Evolutionary conservation across 495 filamentous ascomycete genomes (phyloP).

Genomic region (Pyrenula massariospora): DNA sequence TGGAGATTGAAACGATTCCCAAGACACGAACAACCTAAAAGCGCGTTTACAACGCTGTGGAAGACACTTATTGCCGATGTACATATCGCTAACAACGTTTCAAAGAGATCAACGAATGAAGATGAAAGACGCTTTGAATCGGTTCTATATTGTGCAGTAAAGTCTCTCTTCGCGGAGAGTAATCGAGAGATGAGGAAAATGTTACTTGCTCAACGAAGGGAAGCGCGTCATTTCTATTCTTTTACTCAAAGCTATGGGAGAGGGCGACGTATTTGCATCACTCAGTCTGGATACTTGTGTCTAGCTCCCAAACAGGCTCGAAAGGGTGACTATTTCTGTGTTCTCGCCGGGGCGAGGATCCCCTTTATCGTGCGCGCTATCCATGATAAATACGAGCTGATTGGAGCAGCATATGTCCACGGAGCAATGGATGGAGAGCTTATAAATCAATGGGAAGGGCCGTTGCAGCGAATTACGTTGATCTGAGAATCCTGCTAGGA

Average conservation of each 20-base stretch:
- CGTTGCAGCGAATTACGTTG: no score
- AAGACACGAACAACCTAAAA: background rate
- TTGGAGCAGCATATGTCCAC: conserved; percentile 13
- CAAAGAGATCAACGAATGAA: no score
- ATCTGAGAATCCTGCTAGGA: no score
- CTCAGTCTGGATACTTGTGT: background rate
- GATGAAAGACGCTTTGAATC: background rate
- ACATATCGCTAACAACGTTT: no score
- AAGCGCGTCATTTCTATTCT: background rate
- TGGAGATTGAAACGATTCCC: background rate
- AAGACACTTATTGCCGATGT: background rate
- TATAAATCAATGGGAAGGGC: no score
- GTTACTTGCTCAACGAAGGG: background rate
- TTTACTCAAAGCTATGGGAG: no score
- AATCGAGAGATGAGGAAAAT: background rate
- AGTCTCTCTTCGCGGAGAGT: background rate
- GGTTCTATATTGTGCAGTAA: no score
- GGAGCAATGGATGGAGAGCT: conserved; percentile 14
- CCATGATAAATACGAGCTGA: conserved; percentile 4
- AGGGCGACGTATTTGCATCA: background rate
- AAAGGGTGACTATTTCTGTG: conserved; percentile 1
- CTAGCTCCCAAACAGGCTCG: background rate
- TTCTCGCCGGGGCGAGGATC: background rate
- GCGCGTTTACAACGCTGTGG: background rate
- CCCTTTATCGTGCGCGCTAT: background rate